These are phyloP conservation scores for Alopecurus myosuroides DNA, from an alignment of 176 grass and related monocot genomes.

Conservation along the genomic window DNA sequence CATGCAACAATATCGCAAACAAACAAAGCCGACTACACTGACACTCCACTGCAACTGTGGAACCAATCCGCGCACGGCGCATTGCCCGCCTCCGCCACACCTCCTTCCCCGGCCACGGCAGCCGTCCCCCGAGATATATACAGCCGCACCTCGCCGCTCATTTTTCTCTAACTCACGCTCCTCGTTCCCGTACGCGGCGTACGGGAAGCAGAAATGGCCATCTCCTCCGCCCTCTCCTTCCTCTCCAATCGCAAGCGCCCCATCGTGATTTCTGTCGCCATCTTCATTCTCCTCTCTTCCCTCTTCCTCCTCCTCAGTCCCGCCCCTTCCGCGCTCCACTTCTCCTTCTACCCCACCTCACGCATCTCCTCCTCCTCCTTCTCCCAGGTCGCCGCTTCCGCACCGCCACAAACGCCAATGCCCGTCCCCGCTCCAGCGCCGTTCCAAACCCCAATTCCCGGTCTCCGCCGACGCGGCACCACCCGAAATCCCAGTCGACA, in stretches of 20 bases:
- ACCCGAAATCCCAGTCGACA: neutral
- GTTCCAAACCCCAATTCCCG: neutral
- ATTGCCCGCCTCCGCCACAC: neutral
- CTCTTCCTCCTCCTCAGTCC: slow-evolving; percentile 40
- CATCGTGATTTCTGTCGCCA: slow-evolving; percentile 26
- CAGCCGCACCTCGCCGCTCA: neutral
- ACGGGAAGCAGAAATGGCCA: slow-evolving; percentile 27
- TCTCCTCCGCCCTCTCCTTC: slow-evolving; percentile 40
- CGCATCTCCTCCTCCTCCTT: slow-evolving; percentile 12
- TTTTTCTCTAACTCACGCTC: neutral
- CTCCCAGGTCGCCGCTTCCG: neutral
- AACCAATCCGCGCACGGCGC: neutral
- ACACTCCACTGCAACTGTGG: neutral
- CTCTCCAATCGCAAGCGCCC: slow-evolving; percentile 47
- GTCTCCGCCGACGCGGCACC: slow-evolving; percentile 4
- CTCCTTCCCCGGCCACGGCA: slow-evolving; percentile 21
- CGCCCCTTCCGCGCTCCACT: slow-evolving; percentile 6
- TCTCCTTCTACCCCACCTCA: slow-evolving; percentile 27
- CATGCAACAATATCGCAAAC: neutral
- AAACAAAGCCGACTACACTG: neutral
- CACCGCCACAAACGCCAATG: neutral
- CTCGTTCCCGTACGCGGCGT: neutral
- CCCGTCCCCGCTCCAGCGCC: neutral
- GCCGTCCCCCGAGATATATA: neutral
- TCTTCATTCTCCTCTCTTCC: slow-evolving; percentile 43